Evolutionary conservation across 495 filamentous ascomycete species (phyloP).

Genomic region (Penicillium tannophilum): DNA sequence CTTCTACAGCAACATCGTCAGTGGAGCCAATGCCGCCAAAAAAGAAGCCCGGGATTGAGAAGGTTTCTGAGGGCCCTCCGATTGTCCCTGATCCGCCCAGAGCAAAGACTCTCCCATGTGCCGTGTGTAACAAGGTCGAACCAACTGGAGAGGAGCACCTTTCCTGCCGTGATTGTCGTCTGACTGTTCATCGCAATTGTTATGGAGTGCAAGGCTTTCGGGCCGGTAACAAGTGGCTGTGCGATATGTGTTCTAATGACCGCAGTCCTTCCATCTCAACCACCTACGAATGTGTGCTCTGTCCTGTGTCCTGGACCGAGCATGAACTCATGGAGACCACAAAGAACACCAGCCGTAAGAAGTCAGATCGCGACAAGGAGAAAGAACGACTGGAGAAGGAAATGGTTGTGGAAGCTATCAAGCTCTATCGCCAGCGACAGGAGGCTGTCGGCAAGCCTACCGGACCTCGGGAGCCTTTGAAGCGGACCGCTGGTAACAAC

Average conservation of each 20-base stretch:
- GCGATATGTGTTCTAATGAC: conserved; percentile 95
- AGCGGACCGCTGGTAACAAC: conserved; percentile 90
- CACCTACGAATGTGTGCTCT: conserved; percentile 88
- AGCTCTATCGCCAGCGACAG: conserved; percentile 80
- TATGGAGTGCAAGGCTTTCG: conserved; percentile 78
- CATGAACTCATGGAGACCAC: conserved; percentile 83
- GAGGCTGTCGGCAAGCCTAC: conserved; percentile 76
- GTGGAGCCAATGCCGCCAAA: conserved; percentile 54
- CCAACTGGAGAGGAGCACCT: conserved; percentile 71
- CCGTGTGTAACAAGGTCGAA: conserved; percentile 77
- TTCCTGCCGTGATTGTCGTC: conserved; percentile 78
- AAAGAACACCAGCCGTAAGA: conserved; percentile 86
- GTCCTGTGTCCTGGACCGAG: conserved; percentile 71
- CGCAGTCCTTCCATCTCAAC: conserved; percentile 84
- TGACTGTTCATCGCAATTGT: conserved; percentile 92
- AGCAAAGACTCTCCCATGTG: conserved; percentile 77
- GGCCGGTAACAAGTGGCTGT: conserved; percentile 82
- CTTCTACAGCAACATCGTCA: conserved; percentile 48
- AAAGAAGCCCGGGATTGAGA: conserved; percentile 50
- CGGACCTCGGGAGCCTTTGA: conserved; percentile 87
- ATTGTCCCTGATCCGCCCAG: conserved; percentile 73
- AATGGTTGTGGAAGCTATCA: conserved; percentile 68
- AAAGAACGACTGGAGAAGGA: conserved; percentile 85
- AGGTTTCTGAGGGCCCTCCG: conserved; percentile 49
- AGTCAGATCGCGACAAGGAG: conserved; percentile 87